phyloP scores from a whole-genome alignment of 495 filamentous ascomycete genomes.

The Penicillium lagena region DNA sequence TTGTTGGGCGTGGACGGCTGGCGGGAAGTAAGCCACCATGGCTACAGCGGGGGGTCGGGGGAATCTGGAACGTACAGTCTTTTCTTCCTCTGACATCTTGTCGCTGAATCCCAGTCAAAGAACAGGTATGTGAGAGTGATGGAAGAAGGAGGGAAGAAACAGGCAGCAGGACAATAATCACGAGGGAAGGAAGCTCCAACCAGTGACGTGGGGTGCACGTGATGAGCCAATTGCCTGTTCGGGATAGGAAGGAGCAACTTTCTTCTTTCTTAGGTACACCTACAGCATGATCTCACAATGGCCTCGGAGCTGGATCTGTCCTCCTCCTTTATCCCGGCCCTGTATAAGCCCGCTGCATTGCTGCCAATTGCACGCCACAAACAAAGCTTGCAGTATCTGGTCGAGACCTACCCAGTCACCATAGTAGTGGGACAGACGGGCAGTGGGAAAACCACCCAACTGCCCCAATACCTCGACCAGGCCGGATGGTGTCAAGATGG shows the following conservation, averaged over 20 bases:
- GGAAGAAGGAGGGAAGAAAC: conserved; percentile 6
- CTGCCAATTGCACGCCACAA: conserved; percentile 74
- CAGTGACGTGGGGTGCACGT: conserved; percentile 37
- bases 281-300: conserved; percentile 16
- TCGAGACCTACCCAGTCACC: conserved; percentile 72
- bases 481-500: conserved; percentile 84
- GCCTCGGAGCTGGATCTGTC: conserved; percentile 49
- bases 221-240: conserved; percentile 3
- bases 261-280: too few species aligned
- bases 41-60: not conserved
- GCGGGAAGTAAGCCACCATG: conserved; percentile 15
- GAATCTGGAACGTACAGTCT: conserved; percentile 21
- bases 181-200: conserved; percentile 27
- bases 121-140: too few species aligned
- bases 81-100: conserved; percentile 37
- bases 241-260: too few species aligned
- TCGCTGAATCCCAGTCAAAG: not conserved
- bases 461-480: conserved; percentile 80
- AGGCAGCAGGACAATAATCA: conserved; percentile 21
- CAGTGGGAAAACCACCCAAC: conserved; percentile 84
- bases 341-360: conserved; percentile 71
- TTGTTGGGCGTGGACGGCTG: conserved; percentile 29
- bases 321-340: conserved; percentile 62
- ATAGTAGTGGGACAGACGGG: conserved; percentile 89
- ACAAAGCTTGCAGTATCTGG: conserved; percentile 65